Percentiles rank a stretch among this genome's conserved stretches.
Conservation (phyloP, 306 rosid species). For the Quercus mongolica region DNA sequence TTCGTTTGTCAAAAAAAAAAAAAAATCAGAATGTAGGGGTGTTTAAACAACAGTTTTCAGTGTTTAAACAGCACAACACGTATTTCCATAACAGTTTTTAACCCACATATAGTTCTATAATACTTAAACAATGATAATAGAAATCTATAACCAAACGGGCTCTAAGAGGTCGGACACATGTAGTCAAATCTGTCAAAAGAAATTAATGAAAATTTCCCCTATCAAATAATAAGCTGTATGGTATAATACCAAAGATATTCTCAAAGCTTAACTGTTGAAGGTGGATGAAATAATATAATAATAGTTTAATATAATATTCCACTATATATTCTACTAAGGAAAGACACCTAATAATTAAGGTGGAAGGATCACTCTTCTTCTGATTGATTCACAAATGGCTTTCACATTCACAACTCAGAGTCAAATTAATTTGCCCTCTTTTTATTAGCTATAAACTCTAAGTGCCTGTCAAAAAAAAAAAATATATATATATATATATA, state of each 20-base stretch:
- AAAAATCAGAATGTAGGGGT: too few relatives aligned
- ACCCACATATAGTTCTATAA: rapidly evolving
- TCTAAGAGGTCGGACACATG: too few relatives aligned
- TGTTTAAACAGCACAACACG: rapidly evolving
- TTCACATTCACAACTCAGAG: background rate
- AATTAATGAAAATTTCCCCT: too few relatives aligned
- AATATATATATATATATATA: too few relatives aligned
- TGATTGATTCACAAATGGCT: slow-evolving; percentile 18
- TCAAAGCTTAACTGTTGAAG: slow-evolving; percentile 32
- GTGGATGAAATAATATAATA: slow-evolving; percentile 35
- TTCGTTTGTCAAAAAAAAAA: too few relatives aligned
- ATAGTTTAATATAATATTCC: slow-evolving; percentile 6
- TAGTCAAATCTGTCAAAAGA: too few relatives aligned
- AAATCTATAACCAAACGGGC: too few relatives aligned
- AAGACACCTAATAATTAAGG: background rate
- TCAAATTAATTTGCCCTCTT: slow-evolving; percentile 2
- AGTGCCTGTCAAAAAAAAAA: slow-evolving; percentile 8
- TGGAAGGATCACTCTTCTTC: slow-evolving; percentile 20
- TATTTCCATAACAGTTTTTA: too few relatives aligned
- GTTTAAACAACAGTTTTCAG: too few relatives aligned
- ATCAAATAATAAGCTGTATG: background rate
- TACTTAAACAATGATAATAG: too few relatives aligned
- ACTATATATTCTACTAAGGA: slow-evolving; percentile 2
- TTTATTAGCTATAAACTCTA: slow-evolving; percentile 2
- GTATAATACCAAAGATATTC: background rate